A percentile compares a stretch with the other conserved stretches of the same genome.
Conservation (phyloP, 164 flowering plant genomes). For the Aristolochia californica region DNA sequence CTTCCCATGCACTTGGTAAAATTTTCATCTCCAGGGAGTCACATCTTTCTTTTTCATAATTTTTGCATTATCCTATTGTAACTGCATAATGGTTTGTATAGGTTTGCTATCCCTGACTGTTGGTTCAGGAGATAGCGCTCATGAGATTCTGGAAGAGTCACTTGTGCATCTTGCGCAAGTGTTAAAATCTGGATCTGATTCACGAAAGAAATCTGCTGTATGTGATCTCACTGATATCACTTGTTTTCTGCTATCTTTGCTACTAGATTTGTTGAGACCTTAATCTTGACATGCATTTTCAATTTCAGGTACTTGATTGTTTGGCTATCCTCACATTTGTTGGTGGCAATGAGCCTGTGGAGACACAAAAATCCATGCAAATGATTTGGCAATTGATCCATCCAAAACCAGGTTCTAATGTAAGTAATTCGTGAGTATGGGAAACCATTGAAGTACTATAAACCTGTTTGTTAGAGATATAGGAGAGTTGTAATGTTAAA, state of each 20-base stretch:
- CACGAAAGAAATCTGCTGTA: constrained; percentile 45
- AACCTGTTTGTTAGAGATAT: background rate
- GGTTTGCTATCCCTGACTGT: constrained; percentile 72
- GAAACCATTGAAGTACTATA: no score
- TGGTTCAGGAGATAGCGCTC: constrained; percentile 55
- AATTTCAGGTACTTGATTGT: constrained; percentile 55
- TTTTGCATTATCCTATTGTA: background rate
- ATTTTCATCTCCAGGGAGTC: background rate
- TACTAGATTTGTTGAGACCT: background rate
- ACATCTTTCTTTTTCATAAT: background rate
- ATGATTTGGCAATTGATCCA: constrained; percentile 71
- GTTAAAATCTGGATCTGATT: constrained; percentile 48
- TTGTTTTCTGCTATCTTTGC: background rate
- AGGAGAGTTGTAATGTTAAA: background rate
- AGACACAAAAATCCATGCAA: constrained; percentile 64
- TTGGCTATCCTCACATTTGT: constrained; percentile 74
- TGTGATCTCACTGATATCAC: background rate
- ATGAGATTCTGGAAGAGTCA: constrained; percentile 66
- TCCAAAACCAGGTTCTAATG: constrained; percentile 74
- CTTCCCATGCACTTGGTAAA: constrained; percentile 60
- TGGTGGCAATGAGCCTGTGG: constrained; percentile 56
- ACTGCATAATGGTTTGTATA: constrained; percentile 5
- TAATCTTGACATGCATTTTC: no score
- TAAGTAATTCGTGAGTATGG: constrained; percentile 16
- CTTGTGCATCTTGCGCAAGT: constrained; percentile 43